Evolutionary conservation across 202 grass and related monocot genomes (phyloP).

Genomic region (Zoysia matrella): DNA sequence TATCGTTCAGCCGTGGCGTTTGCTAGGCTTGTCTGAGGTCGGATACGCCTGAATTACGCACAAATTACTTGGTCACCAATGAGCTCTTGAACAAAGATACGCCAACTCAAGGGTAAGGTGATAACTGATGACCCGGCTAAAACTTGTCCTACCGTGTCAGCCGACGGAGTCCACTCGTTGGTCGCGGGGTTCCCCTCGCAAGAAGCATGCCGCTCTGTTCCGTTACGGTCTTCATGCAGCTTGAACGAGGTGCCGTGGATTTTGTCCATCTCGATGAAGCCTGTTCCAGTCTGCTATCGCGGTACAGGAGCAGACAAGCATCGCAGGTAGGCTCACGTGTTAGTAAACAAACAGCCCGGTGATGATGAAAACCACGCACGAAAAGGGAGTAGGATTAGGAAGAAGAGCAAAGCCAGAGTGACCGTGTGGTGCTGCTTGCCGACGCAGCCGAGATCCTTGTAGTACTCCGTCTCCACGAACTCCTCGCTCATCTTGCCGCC

Average conservation of each 20-base stretch:
- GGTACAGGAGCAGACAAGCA: background rate
- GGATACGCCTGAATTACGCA: constrained; percentile 54
- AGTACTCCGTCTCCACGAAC: constrained; percentile 82
- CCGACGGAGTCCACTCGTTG: constrained; percentile 90
- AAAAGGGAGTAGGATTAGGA: background rate
- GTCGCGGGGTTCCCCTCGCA: constrained; percentile 71
- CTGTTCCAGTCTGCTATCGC: constrained; percentile 68
- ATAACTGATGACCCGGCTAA: background rate
- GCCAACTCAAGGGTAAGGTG: background rate
- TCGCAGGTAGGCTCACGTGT: background rate
- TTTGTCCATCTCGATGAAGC: constrained; percentile 80
- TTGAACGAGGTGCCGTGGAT: constrained; percentile 33
- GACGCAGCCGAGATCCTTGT: constrained; percentile 67
- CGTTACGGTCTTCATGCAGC: constrained; percentile 39
- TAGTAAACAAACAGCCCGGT: background rate
- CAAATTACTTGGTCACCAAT: background rate
- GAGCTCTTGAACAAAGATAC: background rate
- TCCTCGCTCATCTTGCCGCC: constrained; percentile 62
- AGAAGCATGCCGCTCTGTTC: constrained; percentile 44
- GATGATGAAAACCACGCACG: background rate
- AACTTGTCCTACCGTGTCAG: constrained; percentile 52
- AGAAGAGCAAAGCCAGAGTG: background rate
- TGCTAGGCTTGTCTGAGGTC: constrained; percentile 69
- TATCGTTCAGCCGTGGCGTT: constrained; percentile 62
- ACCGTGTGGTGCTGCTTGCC: constrained; percentile 92